Base-by-base conservation (phyloP, 2,329 filamentous ascomycete genomes). In the Apiospora marii region DNA sequence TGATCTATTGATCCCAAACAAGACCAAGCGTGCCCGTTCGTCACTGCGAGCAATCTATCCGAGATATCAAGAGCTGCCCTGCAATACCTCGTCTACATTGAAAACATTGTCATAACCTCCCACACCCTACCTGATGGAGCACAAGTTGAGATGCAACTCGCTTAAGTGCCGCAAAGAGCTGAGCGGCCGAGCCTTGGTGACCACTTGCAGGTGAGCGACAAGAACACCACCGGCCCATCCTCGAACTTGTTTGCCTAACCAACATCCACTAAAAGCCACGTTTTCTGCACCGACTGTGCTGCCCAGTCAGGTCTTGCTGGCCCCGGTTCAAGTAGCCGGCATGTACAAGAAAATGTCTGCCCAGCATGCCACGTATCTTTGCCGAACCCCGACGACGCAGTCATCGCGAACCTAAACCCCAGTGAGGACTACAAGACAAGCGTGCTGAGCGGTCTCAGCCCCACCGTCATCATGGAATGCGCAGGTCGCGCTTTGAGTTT, bases 391-490 rank as follows among this genome's bases (percentile, higher is more conserved):
- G 93, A 97, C 76, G 94, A 97, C 83, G 93, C 91, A 4, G 90
- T 93, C 13, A 86, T 92, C 27, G 89, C 92, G 0, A 88, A 91
- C 43, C 86, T 98, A 53, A 93, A 92, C 73, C 94, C 94, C 0
- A 92, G 91, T 0, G 95, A 98, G 78, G 94, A 97, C 76, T 97
- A 96, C 85, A 97, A 97, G 82, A 94, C 93, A 0, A 95, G 92
- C 73, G 89, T 97, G 0, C 85, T 98, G 14, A 94, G 93, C 78
- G 96, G 96, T 0, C 84, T 98, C 0, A 93, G 91, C 73, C 96
- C 96, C 0, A 92, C 88, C 46, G 87, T 92, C 43, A 93, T 98
- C 75, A 94, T 97, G 88, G 95, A 98, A 77, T 97, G 94, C 81
- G 93, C 94, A 30, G 91, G 92, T 6, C 88, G 93, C 76, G 94